phyloP scores from a whole-genome alignment of 345 rosid genomes.

The Gossypium longicalyx region DNA sequence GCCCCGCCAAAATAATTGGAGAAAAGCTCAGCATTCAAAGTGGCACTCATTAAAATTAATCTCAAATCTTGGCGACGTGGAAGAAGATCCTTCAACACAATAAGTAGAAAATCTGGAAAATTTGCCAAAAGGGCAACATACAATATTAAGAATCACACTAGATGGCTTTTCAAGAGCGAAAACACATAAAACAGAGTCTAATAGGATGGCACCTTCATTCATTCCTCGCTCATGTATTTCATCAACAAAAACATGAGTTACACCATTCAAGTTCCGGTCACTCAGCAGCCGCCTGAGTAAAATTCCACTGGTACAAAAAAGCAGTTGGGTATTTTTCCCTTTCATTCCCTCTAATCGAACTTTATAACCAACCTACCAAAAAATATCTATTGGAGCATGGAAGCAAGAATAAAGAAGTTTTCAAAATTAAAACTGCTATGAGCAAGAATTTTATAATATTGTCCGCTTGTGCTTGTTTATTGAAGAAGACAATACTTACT shows the following conservation, averaged over 20 bases:
- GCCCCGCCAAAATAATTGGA: constrained; percentile 87
- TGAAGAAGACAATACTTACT: constrained; percentile 43
- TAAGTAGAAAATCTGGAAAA: constrained; percentile 78
- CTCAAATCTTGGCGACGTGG: constrained; percentile 91
- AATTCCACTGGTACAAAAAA: constrained; percentile 97
- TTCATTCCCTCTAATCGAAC: constrained; percentile 96
- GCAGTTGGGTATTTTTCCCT: constrained; percentile 89
- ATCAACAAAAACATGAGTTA: constrained; percentile 97
- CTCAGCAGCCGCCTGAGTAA: constrained; percentile 80
- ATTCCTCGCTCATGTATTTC: constrained; percentile 99
- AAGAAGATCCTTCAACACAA: constrained; percentile 96
- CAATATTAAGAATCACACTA: not conserved
- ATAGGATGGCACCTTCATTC: constrained; percentile 77
- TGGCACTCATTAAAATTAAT: constrained; percentile 96
- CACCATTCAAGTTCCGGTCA: constrained; percentile 82
- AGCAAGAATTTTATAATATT: constrained; percentile 8
- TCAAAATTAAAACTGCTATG: constrained; percentile 14
- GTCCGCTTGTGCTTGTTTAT: not conserved
- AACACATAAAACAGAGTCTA: not conserved
- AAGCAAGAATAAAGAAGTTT: constrained; percentile 39
- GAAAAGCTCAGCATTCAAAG: constrained; percentile 92
- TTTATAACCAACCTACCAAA: constrained; percentile 94
- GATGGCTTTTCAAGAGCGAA: constrained; percentile 3
- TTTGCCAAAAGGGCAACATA: constrained; percentile 10
- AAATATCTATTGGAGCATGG: constrained; percentile 48